Base-by-base conservation (phyloP, 176 grass and related monocot genomes). In the Carex parvula region DNA sequence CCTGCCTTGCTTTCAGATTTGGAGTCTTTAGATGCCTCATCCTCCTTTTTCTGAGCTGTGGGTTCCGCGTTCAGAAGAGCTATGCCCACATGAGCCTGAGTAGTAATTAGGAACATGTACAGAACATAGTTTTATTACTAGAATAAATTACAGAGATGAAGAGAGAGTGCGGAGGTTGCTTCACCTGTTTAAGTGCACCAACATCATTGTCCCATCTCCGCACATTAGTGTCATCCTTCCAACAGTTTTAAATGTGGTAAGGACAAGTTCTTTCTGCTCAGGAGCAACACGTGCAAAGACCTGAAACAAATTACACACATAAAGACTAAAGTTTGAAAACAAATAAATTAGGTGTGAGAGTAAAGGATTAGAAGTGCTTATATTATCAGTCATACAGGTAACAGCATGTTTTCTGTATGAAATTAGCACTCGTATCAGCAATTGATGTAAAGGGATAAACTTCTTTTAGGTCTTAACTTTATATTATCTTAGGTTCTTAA, bases 181-280 rank as follows among this genome's bases (percentile, higher is more conserved):
- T 87, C 71, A 93, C 96, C 91, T 99, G 96, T 85, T 99, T 99
- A 67, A 99, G 88, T 81, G 96, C 96, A 74, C 96, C 96, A 84
- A 99, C 96, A 92, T 99, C 96, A 84, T 95, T 99, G 96, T 99
- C 86, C 96, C 96, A 81, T 99, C 96, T 89, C 96, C 96, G 86
- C 96, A 99, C 96, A 99, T 99, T 64, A 99, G 67, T 77, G 96
- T 99, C 85, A 99, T 79, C 80, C 96, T 95, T 87, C 93, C 93
- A 87, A 99, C 96, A 16, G 85, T 90, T 90, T 99, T 99, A 73
- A 95, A 95, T 83, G 93, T 95, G 83, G 90, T 95, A n/a, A 99
- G 81, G 14, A 99, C 86, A 88, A 99, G 96, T 89, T 99, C 96
- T 92, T 99, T 99, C 86, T 99, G 96, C 80, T 99, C 93, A 81